Conservation (phyloP, 2,329 filamentous ascomycete genomes). For the Ceratocystis smalleyi region DNA sequence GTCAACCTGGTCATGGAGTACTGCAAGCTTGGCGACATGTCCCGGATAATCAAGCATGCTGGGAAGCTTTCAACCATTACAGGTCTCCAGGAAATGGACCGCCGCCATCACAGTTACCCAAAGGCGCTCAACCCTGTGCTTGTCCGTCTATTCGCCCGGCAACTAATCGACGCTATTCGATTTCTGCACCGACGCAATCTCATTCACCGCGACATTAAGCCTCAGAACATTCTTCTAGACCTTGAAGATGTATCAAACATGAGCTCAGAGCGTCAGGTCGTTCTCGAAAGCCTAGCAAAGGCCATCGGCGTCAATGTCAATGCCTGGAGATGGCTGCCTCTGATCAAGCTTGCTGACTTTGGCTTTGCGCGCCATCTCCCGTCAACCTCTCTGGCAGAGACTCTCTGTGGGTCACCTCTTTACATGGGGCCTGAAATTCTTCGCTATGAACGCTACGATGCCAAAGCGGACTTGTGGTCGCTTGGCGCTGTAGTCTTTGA, state of each 20-base stretch:
- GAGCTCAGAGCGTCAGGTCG: slow-evolving; percentile 51
- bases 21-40: slow-evolving; percentile 86
- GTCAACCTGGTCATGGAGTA: slow-evolving; percentile 99
- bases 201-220: slow-evolving; percentile 94
- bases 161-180: slow-evolving; percentile 78
- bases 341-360: slow-evolving; percentile 96
- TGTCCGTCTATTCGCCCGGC: slow-evolving; percentile 87
- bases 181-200: slow-evolving; percentile 76
- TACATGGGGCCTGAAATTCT: slow-evolving; percentile 99
- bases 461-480: slow-evolving; percentile 94
- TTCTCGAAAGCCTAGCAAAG: slow-evolving; percentile 22
- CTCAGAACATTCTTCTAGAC: slow-evolving; percentile 73
- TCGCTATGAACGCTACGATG: slow-evolving; percentile 92
- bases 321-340: slow-evolving; percentile 42
- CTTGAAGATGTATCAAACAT: slow-evolving; percentile 41
- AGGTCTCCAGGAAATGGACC: slow-evolving; percentile 75
- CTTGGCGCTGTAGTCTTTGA: slow-evolving; percentile 91
- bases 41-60: slow-evolving; percentile 89
- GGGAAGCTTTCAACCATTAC: slow-evolving; percentile 65
- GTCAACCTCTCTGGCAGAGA: slow-evolving; percentile 82
- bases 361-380: slow-evolving; percentile 92
- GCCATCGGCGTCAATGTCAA: slow-evolving; percentile 51
- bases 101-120: slow-evolving; percentile 74
- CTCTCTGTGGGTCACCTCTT: slow-evolving; percentile 84
- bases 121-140: slow-evolving; percentile 95